Conservation (phyloP, 2,329 filamentous ascomycete species). For the Stagonosporopsis vannaccii region DNA sequence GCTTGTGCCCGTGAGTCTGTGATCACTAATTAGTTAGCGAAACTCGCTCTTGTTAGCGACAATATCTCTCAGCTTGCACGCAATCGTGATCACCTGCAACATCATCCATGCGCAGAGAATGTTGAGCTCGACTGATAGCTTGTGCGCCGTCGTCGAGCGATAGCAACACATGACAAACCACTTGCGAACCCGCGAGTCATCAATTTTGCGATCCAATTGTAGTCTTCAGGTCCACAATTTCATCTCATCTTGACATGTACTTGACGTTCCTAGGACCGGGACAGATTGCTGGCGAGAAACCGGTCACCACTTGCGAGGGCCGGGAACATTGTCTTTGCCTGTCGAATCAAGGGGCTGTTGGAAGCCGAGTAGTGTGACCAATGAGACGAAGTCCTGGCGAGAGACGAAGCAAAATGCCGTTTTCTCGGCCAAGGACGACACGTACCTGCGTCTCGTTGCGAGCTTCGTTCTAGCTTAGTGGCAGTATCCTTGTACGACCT, state of each 20-base stretch:
- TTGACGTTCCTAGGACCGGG: background rate
- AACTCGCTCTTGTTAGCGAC: background rate
- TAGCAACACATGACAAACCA: background rate
- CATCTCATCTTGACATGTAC: background rate
- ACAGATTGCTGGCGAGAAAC: background rate
- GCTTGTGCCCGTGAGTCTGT: background rate
- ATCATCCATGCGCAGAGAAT: background rate
- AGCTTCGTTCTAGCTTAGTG: background rate
- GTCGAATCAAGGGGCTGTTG: background rate
- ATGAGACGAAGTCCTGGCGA: background rate
- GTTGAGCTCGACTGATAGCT: constrained; percentile 18
- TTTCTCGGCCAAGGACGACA: constrained; percentile 15
- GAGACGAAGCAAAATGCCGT: constrained; percentile 5
- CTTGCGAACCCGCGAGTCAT: background rate
- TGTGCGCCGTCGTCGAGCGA: constrained; percentile 6
- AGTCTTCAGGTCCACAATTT: background rate
- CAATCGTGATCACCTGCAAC: background rate
- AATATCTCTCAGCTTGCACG: background rate
- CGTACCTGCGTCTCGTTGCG: constrained; percentile 22
- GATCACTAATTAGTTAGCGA: constrained; percentile 1
- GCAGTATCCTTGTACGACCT: background rate
- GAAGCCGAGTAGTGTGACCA: background rate
- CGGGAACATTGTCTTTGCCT: background rate
- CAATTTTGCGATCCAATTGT: background rate
- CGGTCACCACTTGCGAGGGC: background rate